phyloP scores from a whole-genome alignment of 73 alveolate species.

The Uronychia binucleata region DNA sequence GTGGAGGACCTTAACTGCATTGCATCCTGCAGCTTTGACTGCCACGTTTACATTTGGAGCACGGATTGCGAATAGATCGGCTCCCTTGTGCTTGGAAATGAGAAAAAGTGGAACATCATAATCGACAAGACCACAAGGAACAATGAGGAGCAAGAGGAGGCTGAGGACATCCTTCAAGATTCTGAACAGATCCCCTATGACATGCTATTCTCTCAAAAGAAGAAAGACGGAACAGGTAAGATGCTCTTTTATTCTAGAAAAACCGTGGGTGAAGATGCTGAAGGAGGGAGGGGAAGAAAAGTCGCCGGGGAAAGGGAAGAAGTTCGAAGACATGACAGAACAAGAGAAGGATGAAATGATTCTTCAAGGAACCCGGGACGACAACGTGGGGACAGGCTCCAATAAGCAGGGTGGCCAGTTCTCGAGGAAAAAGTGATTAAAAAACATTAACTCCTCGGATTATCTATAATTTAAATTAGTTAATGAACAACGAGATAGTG shows the following conservation, averaged over 20 bases:
- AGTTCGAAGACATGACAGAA: conserved; percentile 38
- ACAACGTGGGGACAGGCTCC: background rate
- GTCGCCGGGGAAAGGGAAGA: conserved; percentile 23
- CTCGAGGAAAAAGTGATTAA: background rate
- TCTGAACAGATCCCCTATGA: conserved; percentile 74
- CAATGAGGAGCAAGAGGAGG: conserved; percentile 78
- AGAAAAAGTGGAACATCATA: conserved; percentile 87
- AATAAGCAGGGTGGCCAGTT: background rate
- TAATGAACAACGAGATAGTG: conserved; percentile 8
- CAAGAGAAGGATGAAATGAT: conserved; percentile 39
- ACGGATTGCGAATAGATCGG: conserved; percentile 84
- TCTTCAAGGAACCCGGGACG: background rate
- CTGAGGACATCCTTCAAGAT: conserved; percentile 73
- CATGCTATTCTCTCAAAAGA: conserved; percentile 40
- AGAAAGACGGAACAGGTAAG: conserved; percentile 43
- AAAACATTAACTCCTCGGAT: background rate
- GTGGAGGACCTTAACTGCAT: conserved; percentile 79
- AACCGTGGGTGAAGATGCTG: conserved; percentile 31
- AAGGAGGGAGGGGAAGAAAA: conserved; percentile 46
- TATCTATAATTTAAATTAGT: background rate
- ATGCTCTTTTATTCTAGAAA: conserved; percentile 11
- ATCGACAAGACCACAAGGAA: conserved; percentile 76
- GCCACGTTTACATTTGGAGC: conserved; percentile 94
- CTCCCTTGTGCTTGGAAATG: conserved; percentile 92
- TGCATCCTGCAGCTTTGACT: conserved; percentile 93